phyloP scores from a whole-genome alignment of 129 eudicot species.

The Sambucus nigra region DNA sequence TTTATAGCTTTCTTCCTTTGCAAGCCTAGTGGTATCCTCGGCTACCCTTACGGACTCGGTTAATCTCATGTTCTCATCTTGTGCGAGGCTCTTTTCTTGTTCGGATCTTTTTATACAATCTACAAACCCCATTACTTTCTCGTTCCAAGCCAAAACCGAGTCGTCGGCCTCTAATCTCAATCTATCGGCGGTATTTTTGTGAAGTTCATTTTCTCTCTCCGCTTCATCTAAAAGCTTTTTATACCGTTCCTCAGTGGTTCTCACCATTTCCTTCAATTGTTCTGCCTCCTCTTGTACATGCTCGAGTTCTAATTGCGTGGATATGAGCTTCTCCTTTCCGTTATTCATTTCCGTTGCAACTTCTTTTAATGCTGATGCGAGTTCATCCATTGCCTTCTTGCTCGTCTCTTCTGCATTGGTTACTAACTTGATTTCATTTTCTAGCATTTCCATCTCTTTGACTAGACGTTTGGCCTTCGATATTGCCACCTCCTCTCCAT shows the following conservation, averaged over 20 bases:
- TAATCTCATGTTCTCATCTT: slow-evolving; percentile 34
- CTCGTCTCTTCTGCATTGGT: slow-evolving; percentile 61
- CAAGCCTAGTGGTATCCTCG: slow-evolving; percentile 28
- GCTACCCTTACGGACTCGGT: slow-evolving; percentile 34
- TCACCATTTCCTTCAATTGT: slow-evolving; percentile 28
- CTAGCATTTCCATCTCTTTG: slow-evolving; percentile 39
- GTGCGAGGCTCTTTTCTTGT: slow-evolving; percentile 42
- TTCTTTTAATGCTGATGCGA: slow-evolving; percentile 71
- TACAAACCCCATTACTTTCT: slow-evolving; percentile 72
- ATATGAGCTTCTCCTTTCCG: slow-evolving; percentile 38
- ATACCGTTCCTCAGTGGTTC: slow-evolving; percentile 23
- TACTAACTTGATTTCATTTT: slow-evolving; percentile 41
- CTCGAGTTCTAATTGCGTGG: slow-evolving; percentile 26
- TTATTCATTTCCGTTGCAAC: slow-evolving; percentile 53
- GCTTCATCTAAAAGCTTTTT: slow-evolving; percentile 32
- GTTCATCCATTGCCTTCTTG: slow-evolving; percentile 74
- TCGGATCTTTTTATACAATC: slow-evolving; percentile 60
- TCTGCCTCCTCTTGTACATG: slow-evolving; percentile 28
- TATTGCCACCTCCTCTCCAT: slow-evolving; percentile 16
- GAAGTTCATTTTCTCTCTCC: slow-evolving; percentile 39
- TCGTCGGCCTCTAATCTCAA: slow-evolving; percentile 71
- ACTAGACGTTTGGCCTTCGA: slow-evolving; percentile 11
- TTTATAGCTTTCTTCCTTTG: slow-evolving; percentile 60
- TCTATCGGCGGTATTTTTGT: slow-evolving; percentile 41
- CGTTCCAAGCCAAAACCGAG: slow-evolving; percentile 55